These are phyloP conservation scores for Artemisia annua DNA, from an alignment of 129 eudicot genomes.

Conservation along the genomic window DNA sequence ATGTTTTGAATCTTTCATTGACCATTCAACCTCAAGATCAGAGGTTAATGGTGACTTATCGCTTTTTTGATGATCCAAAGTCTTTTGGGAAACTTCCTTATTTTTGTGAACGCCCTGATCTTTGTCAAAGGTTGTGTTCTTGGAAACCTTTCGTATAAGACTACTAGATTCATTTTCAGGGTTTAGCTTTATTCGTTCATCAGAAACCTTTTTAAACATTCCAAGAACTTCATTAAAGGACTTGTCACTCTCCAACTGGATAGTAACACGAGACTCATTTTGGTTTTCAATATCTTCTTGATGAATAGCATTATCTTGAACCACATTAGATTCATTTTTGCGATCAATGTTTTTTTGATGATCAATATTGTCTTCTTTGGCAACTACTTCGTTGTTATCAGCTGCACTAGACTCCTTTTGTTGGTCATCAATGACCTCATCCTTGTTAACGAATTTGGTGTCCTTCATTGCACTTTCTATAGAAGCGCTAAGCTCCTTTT, in stretches of 20 bases:
- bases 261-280: slow-evolving; percentile 24
- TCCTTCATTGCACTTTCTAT: slow-evolving; percentile 23
- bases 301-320: slow-evolving; percentile 10
- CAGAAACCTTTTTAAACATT: slow-evolving; percentile 33
- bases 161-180: slow-evolving; percentile 16
- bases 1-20: slow-evolving; percentile 18
- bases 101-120: slow-evolving; percentile 18
- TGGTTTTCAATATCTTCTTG: slow-evolving; percentile 10
- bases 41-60: background rate
- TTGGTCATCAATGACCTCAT: slow-evolving; percentile 29
- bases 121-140: slow-evolving; percentile 19
- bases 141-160: slow-evolving; percentile 15
- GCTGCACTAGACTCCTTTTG: slow-evolving; percentile 18
- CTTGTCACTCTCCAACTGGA: slow-evolving; percentile 25
- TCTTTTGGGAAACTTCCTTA: slow-evolving; percentile 11
- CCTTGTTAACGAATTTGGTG: slow-evolving; percentile 13
- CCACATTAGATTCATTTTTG: background rate
- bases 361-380: no score
- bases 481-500: slow-evolving; percentile 5
- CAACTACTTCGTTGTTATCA: no score
- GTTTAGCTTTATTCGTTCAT: slow-evolving; percentile 24
- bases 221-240: slow-evolving; percentile 33
- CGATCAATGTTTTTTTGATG: no score
- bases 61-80: slow-evolving; percentile 24
- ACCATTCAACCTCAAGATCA: slow-evolving; percentile 16